A percentile compares a stretch with the other conserved stretches of the same genome.
Evolutionary conservation across 106 monocot species (phyloP).

Genomic region (Dendrobium officinale): DNA sequence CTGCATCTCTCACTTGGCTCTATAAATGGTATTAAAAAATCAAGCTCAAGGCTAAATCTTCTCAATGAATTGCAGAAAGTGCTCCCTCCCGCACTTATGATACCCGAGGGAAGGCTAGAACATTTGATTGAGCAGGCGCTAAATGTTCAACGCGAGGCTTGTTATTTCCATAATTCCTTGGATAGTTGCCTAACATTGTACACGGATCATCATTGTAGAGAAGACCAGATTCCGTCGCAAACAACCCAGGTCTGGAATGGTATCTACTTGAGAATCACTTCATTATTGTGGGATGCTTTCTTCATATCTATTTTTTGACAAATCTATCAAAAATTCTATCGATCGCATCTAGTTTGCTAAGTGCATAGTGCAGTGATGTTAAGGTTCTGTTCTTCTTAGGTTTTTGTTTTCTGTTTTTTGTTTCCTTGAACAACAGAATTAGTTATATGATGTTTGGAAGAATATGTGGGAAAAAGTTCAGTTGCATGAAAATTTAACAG

Average conservation of each 20-base stretch:
- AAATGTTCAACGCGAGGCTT: conserved; percentile 44
- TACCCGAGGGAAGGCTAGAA: conserved; percentile 58
- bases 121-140: conserved; percentile 69
- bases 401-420: not conserved
- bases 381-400: not conserved
- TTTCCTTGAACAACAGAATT: not conserved
- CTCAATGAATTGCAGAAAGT: conserved; percentile 57
- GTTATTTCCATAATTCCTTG: conserved; percentile 59
- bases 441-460: not conserved
- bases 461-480: not conserved
- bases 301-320: not conserved
- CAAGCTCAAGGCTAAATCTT: conserved; percentile 37
- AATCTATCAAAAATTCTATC: not conserved
- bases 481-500: not conserved
- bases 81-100: conserved; percentile 51
- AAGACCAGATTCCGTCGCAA: conserved; percentile 53
- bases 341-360: not conserved
- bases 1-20: conserved; percentile 27
- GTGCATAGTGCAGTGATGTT: not conserved
- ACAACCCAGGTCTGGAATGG: conserved; percentile 44
- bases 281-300: no score
- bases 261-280: no score
- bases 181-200: conserved; percentile 49
- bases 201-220: conserved; percentile 62
- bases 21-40: not conserved